Percentiles rank a stretch among this genome's conserved stretches.
phyloP scores from a whole-genome alignment of 1,139 yeast genomes.

The Petasospora fabianii region DNA sequence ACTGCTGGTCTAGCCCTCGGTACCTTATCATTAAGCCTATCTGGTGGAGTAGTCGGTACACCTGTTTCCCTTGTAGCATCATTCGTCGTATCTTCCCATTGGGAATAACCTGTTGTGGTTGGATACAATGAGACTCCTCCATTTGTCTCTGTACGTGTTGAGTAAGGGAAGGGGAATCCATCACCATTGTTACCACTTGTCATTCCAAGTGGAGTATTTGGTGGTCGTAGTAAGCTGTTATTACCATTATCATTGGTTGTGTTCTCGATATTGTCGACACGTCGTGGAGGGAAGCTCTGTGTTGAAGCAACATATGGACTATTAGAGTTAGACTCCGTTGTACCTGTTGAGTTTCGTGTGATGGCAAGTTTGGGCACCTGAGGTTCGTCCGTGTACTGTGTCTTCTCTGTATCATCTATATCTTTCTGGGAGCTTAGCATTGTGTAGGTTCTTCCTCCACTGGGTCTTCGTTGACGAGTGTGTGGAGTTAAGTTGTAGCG shows the following conservation, averaged over 20 bases:
- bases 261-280: not conserved
- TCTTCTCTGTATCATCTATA: no score
- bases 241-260: not conserved
- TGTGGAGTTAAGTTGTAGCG: no score
- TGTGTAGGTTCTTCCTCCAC: no score
- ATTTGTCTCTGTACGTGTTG: slow-evolving; percentile 3
- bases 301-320: not conserved
- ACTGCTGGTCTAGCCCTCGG: slow-evolving; percentile 49
- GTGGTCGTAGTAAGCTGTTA: no score
- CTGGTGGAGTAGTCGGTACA: slow-evolving; percentile 2
- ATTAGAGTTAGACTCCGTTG: not conserved
- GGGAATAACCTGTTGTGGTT: slow-evolving; percentile 1
- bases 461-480: no score
- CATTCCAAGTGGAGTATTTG: slow-evolving; percentile 12
- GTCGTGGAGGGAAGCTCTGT: not conserved
- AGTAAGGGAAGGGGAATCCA: slow-evolving; percentile 3
- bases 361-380: not conserved
- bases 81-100: not conserved
- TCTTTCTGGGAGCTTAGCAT: no score
- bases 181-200: no score
- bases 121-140: slow-evolving; percentile 9
- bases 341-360: not conserved
- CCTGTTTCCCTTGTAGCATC: not conserved
- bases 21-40: slow-evolving; percentile 34
- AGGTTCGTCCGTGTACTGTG: no score